Base-by-base conservation (phyloP, 345 rosid species). In the Eucalyptus coolabah region DNA sequence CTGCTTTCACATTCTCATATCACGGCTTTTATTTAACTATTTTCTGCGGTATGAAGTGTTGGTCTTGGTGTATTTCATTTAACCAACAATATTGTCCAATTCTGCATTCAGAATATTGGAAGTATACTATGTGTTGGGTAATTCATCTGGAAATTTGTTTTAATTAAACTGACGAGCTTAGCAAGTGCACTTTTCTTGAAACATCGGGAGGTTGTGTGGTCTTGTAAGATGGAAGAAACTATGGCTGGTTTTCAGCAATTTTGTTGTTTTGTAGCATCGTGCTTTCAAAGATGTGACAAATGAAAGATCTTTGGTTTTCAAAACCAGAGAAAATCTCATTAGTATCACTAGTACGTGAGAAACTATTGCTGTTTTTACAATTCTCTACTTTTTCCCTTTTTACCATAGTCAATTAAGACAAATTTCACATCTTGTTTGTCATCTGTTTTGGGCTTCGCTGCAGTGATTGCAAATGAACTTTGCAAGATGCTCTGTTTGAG, bases 401-500 rank as follows among this genome's bases (percentile, higher is more conserved):
- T 54, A 47, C 72, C 49, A 3, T 88, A 18, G 47, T 37, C 85
- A 77, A 40, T 77, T 37, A 21, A 77, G 85, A 77, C 85, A 21
- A 40, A 40, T 77, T 77, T 28, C 28, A 77, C 30, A 40, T 77
- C 8, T 77, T 40, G 85, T 77, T 77, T 11, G 47, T 77, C 47
- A 77, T 86, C 37, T 18, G 21, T 28, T 77, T 77, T 40, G 47
- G 85, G 85, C 30, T 86, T 77, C 83, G 86, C 53, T 88, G 87
- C 91, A 92, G 94, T 90, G 60, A 88, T 93, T 87, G 90, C 82
- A 50, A 91, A 91, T 72, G 80, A 86, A 86, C 89, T 93, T 34
- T 89, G 65, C 50, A 93, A 91, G 91, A 90, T 86, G 81, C 93
- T 92, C 60, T 91, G 93, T 88, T 45, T 93, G 93, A 91, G 88